Evolutionary conservation across 2,329 filamentous ascomycete genomes (phyloP), one percentile per base, ranked within the genome.

Genomic region (Hypoxylon sp.): DNA sequence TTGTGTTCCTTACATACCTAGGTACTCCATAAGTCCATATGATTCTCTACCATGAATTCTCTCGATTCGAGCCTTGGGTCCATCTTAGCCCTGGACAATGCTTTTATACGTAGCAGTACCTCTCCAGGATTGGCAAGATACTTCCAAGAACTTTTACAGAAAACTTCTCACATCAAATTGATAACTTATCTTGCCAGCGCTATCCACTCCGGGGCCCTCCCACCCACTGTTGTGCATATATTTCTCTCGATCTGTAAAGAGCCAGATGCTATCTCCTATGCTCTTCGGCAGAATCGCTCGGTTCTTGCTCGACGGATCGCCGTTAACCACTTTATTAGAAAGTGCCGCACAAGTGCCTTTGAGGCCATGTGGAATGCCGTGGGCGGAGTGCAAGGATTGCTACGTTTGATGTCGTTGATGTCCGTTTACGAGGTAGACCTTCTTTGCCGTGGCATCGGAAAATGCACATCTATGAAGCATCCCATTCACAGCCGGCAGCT

Each of bases 181-280:
- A 63, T 50, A 9, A 35, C 65, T 13, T 53, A 69, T 26, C 57
- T 70, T 26, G 19, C 61, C 5, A 22, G 9, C 1, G 37, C n/a
- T n/a, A 60, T 73, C 33, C 51, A 44, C 10, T 57, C 62, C 9
- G 69, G 63, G 3, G 24, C 70, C 17, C 13, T 72, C 8, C 51
- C 70, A 13, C 50, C 72, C 2, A 67, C 42, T 10, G 54, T 71
- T 26, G 50, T 66, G 39, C 59, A 72, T 13, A 52, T 70, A 33
- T 74, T 70, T 55, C 65, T 74, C 17, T 33, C 51, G 19, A 59
- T 68, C 24, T 73, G 63, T 57, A 67, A 64, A 13, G 39, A 70
- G 13, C 50, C 64, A 6, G 8, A 22, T n/a, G 58, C 63, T 17
- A 51, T 73, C 31, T 60, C 60, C 17, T 55, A 47, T 19, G 57